Base-by-base conservation (phyloP, 306 rosid species). In the Castanea mollissima region DNA sequence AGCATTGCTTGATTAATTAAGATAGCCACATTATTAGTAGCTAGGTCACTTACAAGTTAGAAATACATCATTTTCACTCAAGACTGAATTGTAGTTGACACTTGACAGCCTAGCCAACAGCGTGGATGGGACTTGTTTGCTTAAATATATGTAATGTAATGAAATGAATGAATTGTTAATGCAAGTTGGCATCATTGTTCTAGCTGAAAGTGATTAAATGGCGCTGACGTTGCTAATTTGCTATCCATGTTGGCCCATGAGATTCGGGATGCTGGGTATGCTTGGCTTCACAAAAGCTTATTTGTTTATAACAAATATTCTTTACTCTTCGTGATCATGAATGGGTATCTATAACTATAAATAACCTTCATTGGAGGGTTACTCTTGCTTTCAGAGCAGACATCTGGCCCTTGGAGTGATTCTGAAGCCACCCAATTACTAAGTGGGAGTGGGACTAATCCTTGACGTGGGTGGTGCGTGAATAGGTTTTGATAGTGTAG, bases 141-240 rank as follows among this genome's bases (percentile, higher is more conserved):
- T 46, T 65, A 54, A 35, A 69, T 15, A 38, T 15, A 38, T 54
- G 58, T 19, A 67, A 78, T 55, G 52, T 1, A 54, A 76, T 14
- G n/a, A n/a, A n/a, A n/a, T n/a, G 12, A 27, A 55, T 14, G 51
- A 8, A 58, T n/a, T 9, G 58, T 35, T 74, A 83, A 73, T 85
- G 68, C 84, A 81, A 86, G 83, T 84, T 65, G 88, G 19, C 34
- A 52, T 20, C 21, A 18, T 75, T 70, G 83, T 78, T 81, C 76
- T 81, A 78, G 78, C 74, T 13, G 83, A 83, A 83, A 83, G 78
- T 52, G 0, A 49, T 11, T 49, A 81, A 82, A 82, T 38, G 88
- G 55, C 69, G 74, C 73, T 87, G 88, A 85, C 87, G 91, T 75
- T 44, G 80, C 69, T 72, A 21, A 38, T 81, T 81, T 78, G 81